Base-by-base conservation (phyloP, 352 stramenopile genomes). In the Aphanomyces stellatus region DNA sequence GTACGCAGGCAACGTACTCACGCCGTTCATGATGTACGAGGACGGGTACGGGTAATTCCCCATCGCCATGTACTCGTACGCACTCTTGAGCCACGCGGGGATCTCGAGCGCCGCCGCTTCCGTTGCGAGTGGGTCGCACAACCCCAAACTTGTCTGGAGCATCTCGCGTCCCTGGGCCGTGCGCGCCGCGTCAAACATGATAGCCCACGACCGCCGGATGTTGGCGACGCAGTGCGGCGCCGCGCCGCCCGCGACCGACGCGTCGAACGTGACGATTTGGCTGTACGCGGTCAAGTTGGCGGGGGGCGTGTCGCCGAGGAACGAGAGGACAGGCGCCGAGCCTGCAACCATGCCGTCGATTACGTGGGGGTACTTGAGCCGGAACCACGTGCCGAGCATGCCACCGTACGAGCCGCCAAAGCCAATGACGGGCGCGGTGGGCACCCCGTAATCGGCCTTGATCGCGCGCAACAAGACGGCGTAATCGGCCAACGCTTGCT, bases 31-130 rank as follows among this genome's bases (percentile, higher is more conserved):
- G 68, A 98, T 96, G 76, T 98, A 99, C 11, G 79, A 83, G n/a
- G 88, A 96, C 25, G 93, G 85, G 76, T 98, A 99, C 8, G 96
- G 96, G 74, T 96, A 99, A 75, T 97, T 97, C 34, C 94, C 95
- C 88, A 98, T 98, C 17, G 93, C 92, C 78, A 98, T 80, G 76
- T 88, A 93, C 76, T 94, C 93, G 62, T 90, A 98, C 7, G 88
- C 84, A 7, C 75, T 81, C 64, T 87, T 86, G 49, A 75, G 72
- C 80, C 78, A 90, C 42, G 88, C 72, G 13, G 22, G 49, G 17
- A 57, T 24, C 13, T 88, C 78, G 28, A 96, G 60, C 10, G 10
- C 71, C 53, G 92, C 84, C 3, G 75, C 56, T 3, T 74, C 41
- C 0, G 76, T 74, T 17, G 77, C 48, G 4, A 93, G 51, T 59